Percentiles rank a stretch among this genome's conserved stretches.
Conservation (phyloP, 208 protist species). For the Leishmania amazonensis region DNA sequence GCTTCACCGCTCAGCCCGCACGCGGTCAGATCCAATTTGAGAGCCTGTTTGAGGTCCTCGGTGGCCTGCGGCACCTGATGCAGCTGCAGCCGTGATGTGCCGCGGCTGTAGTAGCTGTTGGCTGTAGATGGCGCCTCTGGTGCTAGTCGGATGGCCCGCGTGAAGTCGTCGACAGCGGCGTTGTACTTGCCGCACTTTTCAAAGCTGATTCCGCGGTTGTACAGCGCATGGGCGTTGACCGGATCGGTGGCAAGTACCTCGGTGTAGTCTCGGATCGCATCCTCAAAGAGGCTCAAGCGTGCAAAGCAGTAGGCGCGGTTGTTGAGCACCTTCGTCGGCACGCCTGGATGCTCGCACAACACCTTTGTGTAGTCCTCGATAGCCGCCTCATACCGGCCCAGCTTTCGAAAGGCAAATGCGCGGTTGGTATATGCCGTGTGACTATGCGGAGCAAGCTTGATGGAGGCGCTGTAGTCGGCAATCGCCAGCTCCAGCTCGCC, state of each 20-base stretch:
- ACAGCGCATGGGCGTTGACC: conserved; percentile 70
- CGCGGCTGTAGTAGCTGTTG: conserved; percentile 89
- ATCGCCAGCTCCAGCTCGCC: conserved; percentile 62
- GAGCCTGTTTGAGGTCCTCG: conserved; percentile 26
- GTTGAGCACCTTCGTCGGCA: conserved; percentile 63
- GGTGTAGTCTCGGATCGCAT: conserved; percentile 82
- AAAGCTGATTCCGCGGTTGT: conserved; percentile 89
- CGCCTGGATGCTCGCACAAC: conserved; percentile 34
- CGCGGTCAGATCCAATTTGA: conserved; percentile 22
- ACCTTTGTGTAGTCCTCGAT: conserved; percentile 58
- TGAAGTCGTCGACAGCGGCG: conserved; percentile 79
- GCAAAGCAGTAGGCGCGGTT: conserved; percentile 85
- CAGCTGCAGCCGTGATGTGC: conserved; percentile 45
- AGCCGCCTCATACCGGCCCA: conserved; percentile 58
- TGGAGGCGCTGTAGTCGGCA: conserved; percentile 67
- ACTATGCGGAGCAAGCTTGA: conserved; percentile 42
- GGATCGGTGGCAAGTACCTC: conserved; percentile 60
- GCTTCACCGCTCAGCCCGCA: conserved; percentile 23
- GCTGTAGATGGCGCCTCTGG: conserved; percentile 50
- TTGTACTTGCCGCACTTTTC: conserved; percentile 76
- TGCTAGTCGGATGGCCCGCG: conserved; percentile 64
- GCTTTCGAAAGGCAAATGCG: conserved; percentile 75
- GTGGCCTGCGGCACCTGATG: conserved; percentile 24
- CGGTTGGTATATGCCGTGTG: conserved; percentile 46
- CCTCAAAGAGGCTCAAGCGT: conserved; percentile 51